Base-by-base conservation (phyloP, 2,329 filamentous ascomycete genomes). In the Fusarium sp. region DNA sequence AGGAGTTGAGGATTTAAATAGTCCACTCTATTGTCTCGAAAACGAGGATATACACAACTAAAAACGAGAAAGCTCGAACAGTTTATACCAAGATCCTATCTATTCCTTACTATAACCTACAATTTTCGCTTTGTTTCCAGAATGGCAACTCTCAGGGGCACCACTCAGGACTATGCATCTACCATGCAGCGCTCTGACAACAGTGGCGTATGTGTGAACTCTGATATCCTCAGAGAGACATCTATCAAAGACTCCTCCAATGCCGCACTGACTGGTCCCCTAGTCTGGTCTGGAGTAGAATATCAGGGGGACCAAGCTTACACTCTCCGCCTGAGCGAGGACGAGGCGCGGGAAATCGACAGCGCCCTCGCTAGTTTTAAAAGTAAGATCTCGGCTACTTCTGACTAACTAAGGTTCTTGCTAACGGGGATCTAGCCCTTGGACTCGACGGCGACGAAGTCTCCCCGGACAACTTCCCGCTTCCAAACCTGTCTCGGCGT, bases 401-500 rank as follows among this genome's bases (percentile, higher is more conserved):
- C 9, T 27, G 37, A 57, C 29, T 58, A 36, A n/a, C 11, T 14
- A 31, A 31, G 45, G 29, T 49, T 35, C 33, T n/a, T 36, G 56
- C 63, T 73, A 54, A 73, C 56, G 29, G 25, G 20, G 11, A 25
- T 40, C 23, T 35, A 72, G 71, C 31, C 27, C 67, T 62, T 35
- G 67, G 63, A 11, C 57, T 72, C 15, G 61, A 71, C 23, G 60
- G 61, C 18, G 66, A 67, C 33, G 54, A 70, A 29, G 59, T 70
- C 41, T 67, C 65, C 17, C 63, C 54, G 4, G 71, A 76, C 17
- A 80, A 73, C 56, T 85, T 85, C 55, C 76, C 76, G 2, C 76
- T 85, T 4, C 80, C 81, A 1, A 71, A 43, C 3, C 67, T 85
- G 15, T 71, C 69, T 11, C 40, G 69, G 0, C 73, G 67, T 8